Conservation (phyloP, 305 asterid genomes). For the Striga hermonthica region DNA sequence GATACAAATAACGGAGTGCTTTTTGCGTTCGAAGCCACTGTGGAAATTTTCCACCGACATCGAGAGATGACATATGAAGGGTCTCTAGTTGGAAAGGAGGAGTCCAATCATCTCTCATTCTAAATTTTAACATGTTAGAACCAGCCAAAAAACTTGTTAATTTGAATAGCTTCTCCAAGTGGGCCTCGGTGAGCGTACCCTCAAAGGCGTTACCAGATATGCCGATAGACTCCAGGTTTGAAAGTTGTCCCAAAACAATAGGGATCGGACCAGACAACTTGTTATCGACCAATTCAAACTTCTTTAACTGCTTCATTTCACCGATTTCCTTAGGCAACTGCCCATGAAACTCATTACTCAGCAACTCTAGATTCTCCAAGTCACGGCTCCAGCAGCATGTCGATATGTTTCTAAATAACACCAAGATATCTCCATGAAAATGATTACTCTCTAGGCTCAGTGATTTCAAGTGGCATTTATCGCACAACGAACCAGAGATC, state of each 20-base stretch:
- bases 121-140: background rate
- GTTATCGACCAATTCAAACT: too few species aligned
- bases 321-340: background rate
- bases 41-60: slow-evolving; percentile 27
- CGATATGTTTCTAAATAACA: background rate
- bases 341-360: background rate
- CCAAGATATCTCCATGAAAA: slow-evolving; percentile 1
- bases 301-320: too few species aligned
- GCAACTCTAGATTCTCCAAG: background rate
- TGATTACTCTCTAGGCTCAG: background rate
- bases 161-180: slow-evolving; percentile 25
- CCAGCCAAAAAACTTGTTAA: background rate
- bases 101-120: slow-evolving; percentile 21
- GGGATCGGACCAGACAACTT: too few species aligned
- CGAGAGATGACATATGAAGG: background rate
- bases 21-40: slow-evolving; percentile 23
- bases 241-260: too few species aligned
- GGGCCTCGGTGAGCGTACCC: background rate
- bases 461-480: slow-evolving; percentile 16
- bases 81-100: slow-evolving; percentile 8
- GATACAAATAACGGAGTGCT: background rate
- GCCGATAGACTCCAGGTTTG: too few species aligned
- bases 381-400: slow-evolving; percentile 1
- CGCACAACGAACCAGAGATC: background rate
- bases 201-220: too few species aligned